phyloP scores from a whole-genome alignment of 768 basidiomycete genomes.

The Suillus weaverae region DNA sequence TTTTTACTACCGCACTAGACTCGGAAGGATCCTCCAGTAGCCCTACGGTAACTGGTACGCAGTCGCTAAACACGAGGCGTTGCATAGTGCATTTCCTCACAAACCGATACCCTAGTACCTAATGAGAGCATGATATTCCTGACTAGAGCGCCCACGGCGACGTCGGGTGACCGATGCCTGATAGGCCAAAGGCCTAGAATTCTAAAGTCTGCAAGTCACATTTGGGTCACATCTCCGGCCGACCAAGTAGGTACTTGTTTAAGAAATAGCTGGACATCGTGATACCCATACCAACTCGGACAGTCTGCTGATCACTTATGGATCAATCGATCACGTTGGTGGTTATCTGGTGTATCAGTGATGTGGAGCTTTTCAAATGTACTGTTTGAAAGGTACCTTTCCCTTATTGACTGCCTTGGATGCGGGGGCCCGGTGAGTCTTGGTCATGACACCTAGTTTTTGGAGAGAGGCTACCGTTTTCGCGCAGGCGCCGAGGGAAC shows the following conservation, averaged over 20 bases:
- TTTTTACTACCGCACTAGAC: conserved; percentile 13
- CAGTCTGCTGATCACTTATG: neutral
- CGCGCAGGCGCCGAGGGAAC: neutral
- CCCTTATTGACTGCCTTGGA: neutral
- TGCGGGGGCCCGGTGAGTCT: neutral
- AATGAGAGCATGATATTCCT: neutral
- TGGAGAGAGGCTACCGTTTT: neutral
- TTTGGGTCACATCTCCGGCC: neutral
- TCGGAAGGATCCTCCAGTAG: conserved; percentile 18
- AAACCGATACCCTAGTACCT: neutral
- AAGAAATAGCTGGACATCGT: neutral
- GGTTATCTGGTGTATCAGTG: neutral
- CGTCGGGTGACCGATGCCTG: neutral
- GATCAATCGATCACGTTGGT: neutral
- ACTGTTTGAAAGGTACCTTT: neutral
- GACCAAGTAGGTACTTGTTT: neutral
- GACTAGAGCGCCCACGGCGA: neutral
- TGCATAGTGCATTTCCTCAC: neutral
- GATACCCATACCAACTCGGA: neutral
- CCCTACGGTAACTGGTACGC: neutral
- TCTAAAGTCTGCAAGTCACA: neutral
- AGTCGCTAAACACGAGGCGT: neutral
- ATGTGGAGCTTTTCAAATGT: neutral
- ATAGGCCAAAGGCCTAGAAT: neutral
- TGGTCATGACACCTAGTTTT: neutral